Conservation (phyloP, 1,139 yeast genomes). For the Debaryomyces subglobosus region DNA sequence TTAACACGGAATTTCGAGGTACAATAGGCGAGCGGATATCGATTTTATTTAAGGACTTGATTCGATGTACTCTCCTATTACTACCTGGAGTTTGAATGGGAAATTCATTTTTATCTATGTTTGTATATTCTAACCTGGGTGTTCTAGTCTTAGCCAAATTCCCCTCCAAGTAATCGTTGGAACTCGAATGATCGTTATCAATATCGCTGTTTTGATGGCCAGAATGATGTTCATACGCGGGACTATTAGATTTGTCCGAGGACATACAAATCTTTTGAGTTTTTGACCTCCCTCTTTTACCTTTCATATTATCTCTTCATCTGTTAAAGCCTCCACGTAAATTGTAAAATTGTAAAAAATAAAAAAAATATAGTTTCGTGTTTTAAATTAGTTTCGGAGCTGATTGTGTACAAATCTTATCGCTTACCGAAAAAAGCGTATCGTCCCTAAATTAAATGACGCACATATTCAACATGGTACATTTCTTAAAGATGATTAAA, state of each 20-base stretch:
- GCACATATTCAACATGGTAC: not conserved
- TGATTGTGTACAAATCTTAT: conserved; percentile 4
- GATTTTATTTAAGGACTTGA: conserved; percentile 27
- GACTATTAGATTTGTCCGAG: conserved; percentile 1
- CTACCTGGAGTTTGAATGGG: conserved; percentile 5
- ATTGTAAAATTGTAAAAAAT: not conserved
- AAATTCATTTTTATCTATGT: conserved; percentile 2
- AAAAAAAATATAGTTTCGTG: not conserved
- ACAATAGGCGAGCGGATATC: conserved; percentile 24
- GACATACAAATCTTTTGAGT: conserved; percentile 2
- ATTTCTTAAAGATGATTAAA: not conserved
- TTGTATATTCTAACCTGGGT: not conserved
- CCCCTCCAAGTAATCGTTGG: not conserved
- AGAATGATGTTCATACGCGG: not conserved
- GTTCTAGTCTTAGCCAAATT: not conserved
- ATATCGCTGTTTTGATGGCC: not conserved
- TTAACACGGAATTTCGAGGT: conserved; percentile 11
- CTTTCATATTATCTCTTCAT: conserved; percentile 4
- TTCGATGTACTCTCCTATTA: conserved; percentile 13
- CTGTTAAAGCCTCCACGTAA: not conserved
- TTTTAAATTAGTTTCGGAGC: conserved; percentile 4
- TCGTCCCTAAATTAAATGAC: not conserved
- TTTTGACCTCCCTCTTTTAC: conserved; percentile 5
- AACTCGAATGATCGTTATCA: not conserved
- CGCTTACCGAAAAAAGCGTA: not conserved